A percentile compares a stretch with the other conserved stretches of the same genome.
These are phyloP conservation scores for Rhododendron ferrugineum DNA, from an alignment of 148 eudicot genomes.

Conservation along the genomic window DNA sequence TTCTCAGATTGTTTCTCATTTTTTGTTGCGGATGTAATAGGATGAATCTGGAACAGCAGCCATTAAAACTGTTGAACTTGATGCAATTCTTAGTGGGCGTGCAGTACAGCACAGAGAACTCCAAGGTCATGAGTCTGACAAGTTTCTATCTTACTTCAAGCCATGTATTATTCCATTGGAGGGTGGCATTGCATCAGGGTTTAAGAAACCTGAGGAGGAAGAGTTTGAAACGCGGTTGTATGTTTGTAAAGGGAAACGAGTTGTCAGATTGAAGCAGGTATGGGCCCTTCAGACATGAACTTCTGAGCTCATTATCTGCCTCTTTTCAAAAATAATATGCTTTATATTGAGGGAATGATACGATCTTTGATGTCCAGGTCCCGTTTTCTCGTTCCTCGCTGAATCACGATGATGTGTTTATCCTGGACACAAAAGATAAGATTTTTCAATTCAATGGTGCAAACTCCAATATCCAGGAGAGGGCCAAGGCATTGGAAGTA, in stretches of 20 bases:
- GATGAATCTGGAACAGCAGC: slow-evolving; percentile 99
- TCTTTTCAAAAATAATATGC: neutral
- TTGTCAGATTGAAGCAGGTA: slow-evolving; percentile 91
- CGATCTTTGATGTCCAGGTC: slow-evolving; percentile 54
- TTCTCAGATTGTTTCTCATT: neutral
- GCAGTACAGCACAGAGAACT: slow-evolving; percentile 94
- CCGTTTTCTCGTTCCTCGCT: slow-evolving; percentile 93
- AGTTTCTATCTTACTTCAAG: slow-evolving; percentile 88
- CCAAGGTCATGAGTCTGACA: slow-evolving; percentile 94
- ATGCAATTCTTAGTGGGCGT: slow-evolving; percentile 87
- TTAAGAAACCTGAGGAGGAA: slow-evolving; percentile 80
- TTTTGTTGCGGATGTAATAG: slow-evolving; percentile 31
- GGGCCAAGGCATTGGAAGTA: slow-evolving; percentile 97
- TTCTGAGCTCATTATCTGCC: neutral
- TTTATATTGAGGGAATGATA: neutral
- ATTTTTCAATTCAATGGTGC: slow-evolving; percentile 98
- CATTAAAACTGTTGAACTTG: slow-evolving; percentile 92
- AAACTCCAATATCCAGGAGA: slow-evolving; percentile 96
- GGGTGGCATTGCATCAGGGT: slow-evolving; percentile 97
- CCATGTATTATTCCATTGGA: slow-evolving; percentile 94
- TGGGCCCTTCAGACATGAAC: neutral
- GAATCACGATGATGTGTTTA: slow-evolving; percentile 96
- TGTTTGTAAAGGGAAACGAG: slow-evolving; percentile 85
- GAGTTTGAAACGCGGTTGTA: slow-evolving; percentile 91
- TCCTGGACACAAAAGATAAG: slow-evolving; percentile 88